Conservation (phyloP, 495 filamentous ascomycete genomes). For the Aspergillus biplanus region DNA sequence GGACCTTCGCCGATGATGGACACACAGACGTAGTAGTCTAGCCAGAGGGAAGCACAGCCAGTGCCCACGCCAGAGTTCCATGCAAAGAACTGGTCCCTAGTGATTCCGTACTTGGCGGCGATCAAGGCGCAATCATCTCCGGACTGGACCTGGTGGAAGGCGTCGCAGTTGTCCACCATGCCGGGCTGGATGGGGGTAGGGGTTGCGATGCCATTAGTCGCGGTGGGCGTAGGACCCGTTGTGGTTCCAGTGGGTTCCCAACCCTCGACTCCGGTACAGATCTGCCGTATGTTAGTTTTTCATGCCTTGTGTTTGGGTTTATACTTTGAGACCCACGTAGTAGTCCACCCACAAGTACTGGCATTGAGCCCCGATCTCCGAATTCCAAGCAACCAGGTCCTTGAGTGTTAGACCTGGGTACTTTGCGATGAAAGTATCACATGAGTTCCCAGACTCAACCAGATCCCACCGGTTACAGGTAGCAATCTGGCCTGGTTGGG, state of each 20-base stretch:
- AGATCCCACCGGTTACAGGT: slow-evolving; percentile 15
- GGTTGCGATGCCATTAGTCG: neutral
- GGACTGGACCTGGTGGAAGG: slow-evolving; percentile 11
- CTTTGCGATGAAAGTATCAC: neutral
- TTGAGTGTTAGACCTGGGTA: slow-evolving; percentile 7
- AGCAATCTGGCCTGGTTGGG: slow-evolving; percentile 5
- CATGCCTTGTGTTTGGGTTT: too few species aligned
- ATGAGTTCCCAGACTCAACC: slow-evolving; percentile 6
- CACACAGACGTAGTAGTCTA: slow-evolving; percentile 23
- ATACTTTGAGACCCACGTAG: neutral
- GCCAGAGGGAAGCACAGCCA: slow-evolving; percentile 2
- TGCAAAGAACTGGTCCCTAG: neutral
- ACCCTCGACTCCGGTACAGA: slow-evolving; percentile 8
- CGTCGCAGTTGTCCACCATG: slow-evolving; percentile 7
- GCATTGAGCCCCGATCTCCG: slow-evolving; percentile 7
- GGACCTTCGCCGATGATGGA: slow-evolving; percentile 4
- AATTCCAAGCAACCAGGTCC: slow-evolving; percentile 5
- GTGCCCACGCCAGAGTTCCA: slow-evolving; percentile 7
- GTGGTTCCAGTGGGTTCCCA: slow-evolving; percentile 2
- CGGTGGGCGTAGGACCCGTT: neutral
- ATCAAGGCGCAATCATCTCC: slow-evolving; percentile 10
- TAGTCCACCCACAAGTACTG: slow-evolving; percentile 10
- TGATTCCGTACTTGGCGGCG: neutral
- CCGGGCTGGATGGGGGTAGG: slow-evolving; percentile 7
- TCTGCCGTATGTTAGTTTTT: neutral